These are phyloP conservation scores for Rhododendron ferrugineum DNA, from an alignment of 148 eudicot genomes.

Conservation along the genomic window DNA sequence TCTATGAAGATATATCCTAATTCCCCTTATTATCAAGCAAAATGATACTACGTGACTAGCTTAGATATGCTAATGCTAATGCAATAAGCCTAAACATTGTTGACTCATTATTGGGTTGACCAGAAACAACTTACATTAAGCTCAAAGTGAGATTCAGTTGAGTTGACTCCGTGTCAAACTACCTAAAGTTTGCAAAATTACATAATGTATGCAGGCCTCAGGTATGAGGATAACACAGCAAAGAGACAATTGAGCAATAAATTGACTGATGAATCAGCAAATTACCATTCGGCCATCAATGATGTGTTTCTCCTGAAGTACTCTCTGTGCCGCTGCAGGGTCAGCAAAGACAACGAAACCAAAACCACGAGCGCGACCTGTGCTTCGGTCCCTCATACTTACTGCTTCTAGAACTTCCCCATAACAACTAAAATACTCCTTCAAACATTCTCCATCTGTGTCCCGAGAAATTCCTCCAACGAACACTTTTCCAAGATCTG, in stretches of 20 bases:
- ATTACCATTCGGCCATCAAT: constrained; percentile 82
- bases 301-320: constrained; percentile 64
- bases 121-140: not conserved
- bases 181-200: not conserved
- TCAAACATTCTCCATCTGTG: constrained; percentile 68
- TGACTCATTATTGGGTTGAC: not conserved
- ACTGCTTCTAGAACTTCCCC: constrained; percentile 81
- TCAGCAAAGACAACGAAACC: constrained; percentile 78
- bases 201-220: not conserved
- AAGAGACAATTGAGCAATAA: not conserved
- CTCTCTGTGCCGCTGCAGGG: constrained; percentile 63
- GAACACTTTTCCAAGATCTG: constrained; percentile 74
- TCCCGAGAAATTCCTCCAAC: constrained; percentile 89
- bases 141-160: not conserved
- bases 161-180: not conserved
- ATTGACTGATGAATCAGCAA: not conserved
- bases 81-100: not conserved
- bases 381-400: constrained; percentile 76
- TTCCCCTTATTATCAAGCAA: not conserved
- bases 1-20: not conserved
- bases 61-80: no score
- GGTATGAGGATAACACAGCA: not conserved
- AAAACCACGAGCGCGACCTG: constrained; percentile 85
- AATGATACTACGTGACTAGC: not conserved
- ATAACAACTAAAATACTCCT: constrained; percentile 60